phyloP scores from a whole-genome alignment of 208 protist species.

The Leishmania major region DNA sequence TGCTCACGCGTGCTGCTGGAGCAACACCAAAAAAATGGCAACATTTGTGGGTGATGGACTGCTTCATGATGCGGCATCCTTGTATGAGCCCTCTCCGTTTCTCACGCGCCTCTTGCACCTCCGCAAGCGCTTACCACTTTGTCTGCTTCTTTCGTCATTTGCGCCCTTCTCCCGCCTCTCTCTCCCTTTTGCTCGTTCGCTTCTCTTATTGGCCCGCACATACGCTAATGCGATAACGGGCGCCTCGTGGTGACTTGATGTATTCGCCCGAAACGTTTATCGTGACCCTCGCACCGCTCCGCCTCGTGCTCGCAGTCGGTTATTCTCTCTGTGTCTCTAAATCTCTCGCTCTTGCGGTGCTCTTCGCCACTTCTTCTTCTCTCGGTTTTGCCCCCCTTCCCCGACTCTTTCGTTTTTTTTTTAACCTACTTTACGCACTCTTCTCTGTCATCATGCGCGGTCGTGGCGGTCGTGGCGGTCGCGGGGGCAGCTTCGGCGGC shows the following conservation, averaged over 20 bases:
- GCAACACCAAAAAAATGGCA: not conserved
- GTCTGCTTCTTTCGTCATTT: not conserved
- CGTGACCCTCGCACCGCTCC: not conserved
- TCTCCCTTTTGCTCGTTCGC: not conserved
- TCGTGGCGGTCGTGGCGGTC: slow-evolving; percentile 35
- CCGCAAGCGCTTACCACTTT: not conserved
- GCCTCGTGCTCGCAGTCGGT: not conserved
- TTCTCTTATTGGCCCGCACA: not conserved
- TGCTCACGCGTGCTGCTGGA: not conserved
- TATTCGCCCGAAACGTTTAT: not conserved
- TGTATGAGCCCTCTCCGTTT: not conserved
- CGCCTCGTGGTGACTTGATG: not conserved
- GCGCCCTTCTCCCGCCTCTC: not conserved
- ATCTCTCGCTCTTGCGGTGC: not conserved
- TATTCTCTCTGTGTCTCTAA: not conserved
- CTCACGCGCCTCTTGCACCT: not conserved
- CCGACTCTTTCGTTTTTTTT: not conserved
- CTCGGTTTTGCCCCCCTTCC: not conserved
- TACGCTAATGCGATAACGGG: not conserved
- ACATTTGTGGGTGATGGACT: not conserved
- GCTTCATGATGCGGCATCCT: not conserved
- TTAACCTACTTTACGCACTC: not conserved
- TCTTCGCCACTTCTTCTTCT: not conserved
- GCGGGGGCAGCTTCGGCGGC: slow-evolving; percentile 36
- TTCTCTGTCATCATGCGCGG: slow-evolving; percentile 33